Percentiles rank a stretch among this genome's conserved stretches.
Evolutionary conservation across 2,329 filamentous ascomycete genomes (phyloP).

Genomic region (Dactylellina cionopaga): DNA sequence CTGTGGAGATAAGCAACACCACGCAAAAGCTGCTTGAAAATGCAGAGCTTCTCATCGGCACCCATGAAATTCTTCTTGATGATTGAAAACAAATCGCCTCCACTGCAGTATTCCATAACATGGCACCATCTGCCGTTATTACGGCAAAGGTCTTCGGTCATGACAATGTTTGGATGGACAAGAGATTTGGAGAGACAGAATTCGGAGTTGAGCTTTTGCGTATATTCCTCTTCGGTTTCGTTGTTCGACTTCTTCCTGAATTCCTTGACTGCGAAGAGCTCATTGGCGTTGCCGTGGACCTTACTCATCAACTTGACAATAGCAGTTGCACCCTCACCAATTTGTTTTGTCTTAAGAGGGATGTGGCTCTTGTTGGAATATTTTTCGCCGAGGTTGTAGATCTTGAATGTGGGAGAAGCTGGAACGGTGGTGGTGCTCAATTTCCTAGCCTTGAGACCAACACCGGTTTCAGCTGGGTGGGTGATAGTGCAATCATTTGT

Average conservation of each 20-base stretch:
- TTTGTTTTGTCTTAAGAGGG: constrained; percentile 66
- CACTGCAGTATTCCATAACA: constrained; percentile 90
- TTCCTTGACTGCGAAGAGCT: constrained; percentile 86
- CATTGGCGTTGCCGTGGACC: constrained; percentile 69
- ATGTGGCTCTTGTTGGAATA: constrained; percentile 72
- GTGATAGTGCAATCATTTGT: constrained; percentile 59
- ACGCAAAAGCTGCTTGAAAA: constrained; percentile 89
- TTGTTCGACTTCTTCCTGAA: constrained; percentile 77
- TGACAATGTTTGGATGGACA: constrained; percentile 86
- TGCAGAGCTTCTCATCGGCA: constrained; percentile 76
- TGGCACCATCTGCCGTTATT: constrained; percentile 81
- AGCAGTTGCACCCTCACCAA: constrained; percentile 84
- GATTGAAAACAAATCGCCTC: constrained; percentile 81
- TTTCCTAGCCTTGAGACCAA: constrained; percentile 80
- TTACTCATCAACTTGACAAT: constrained; percentile 82
- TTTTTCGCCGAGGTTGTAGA: constrained; percentile 75
- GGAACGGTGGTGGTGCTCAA: constrained; percentile 77
- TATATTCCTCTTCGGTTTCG: constrained; percentile 78
- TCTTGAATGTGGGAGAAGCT: constrained; percentile 67
- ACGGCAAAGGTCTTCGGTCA: constrained; percentile 79
- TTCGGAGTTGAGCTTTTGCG: constrained; percentile 90
- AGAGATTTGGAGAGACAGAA: constrained; percentile 86
- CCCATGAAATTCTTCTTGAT: constrained; percentile 77
- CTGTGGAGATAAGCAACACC: constrained; percentile 83
- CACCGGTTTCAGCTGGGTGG: constrained; percentile 73